Base-by-base conservation (phyloP, 805 yeast species). In the Lachancea sp. region DNA sequence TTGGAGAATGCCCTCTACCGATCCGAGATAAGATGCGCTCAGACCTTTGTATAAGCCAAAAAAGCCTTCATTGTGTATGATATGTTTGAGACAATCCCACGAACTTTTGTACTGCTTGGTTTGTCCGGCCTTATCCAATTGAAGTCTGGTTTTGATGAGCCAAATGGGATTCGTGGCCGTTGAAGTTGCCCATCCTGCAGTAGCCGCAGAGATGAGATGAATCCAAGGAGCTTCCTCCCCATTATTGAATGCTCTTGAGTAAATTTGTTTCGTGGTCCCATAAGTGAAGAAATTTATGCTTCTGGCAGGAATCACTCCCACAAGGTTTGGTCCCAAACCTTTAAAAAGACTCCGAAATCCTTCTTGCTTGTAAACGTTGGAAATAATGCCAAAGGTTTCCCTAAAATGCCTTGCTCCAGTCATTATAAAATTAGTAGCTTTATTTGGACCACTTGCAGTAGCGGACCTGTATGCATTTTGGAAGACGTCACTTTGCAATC, bases 151-250 rank as follows among this genome's bases (percentile, higher is more conserved):
- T 65, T 92, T 92, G 45, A 92, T 80, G 45, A 92, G 69, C 99
- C 99, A 92, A 43, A 92, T 92, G 9, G 99, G 99, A 60, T 92
- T 92, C 0, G 99, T 92, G 11, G 88, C 95, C 0, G 98, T 90
- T 4, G 96, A 82, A 0, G 98, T 92, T 13, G 82, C 90, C 57
- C 90, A 70, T 4, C 99, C 98, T 0, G 99, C 99, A 52, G 74
- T 72, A 0, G 89, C 78, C 5, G 97, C 98, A 1, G 97, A 78
- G 28, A 78, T 56, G 41, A 94, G 67, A 64, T 92, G 97, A 16
- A 92, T 77, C 76, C 86, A 77, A 1, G 97, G 78, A 12, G 80
- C 78, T 54, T 89, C 96, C 43, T 80, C 61, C 9, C 89, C 88
- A 39, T 81, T 62, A 60, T 83, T 82, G 63, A 87, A 77, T 32